Base-by-base conservation (phyloP, 1,139 yeast genomes). In the Scheffersomyces cryptocercus region DNA sequence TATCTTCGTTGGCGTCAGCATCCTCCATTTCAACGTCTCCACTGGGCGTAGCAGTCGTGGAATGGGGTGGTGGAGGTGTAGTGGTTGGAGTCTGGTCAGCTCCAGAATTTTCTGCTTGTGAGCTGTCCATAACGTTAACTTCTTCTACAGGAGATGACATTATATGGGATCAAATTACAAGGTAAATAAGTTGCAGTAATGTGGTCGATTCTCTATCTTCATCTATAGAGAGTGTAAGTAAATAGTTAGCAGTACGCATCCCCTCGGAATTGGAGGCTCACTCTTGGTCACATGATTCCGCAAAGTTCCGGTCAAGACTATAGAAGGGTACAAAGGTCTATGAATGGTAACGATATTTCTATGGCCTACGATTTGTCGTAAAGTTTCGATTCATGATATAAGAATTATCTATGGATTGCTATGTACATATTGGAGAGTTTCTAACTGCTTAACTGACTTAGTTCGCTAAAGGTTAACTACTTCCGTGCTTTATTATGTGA, bases 81-180 rank as follows among this genome's bases (percentile, higher is more conserved):
- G 45, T 42, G 35, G 35, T 43, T 16, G 46, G 43, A 2, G 47
- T 42, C 12, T 47, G 46, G n/a, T 45, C 41, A 12, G 36, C n/a
- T 20, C 24, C 38, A 15, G 36, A 12, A 16, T 36, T 35, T 37
- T 29, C 34, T 30, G 20, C 34, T 13, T 31, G 35, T 4, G 47
- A 39, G 26, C 35, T 28, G 29, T 37, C 40, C 10, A 30, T 28
- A 9, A 8, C 26, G 2, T 20, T 20, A 20, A 20, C 8, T n/a
- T 28, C 34, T 14, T 37, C 30, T 16, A 20, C 28, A 11, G 45
- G 48, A 26, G 47, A 42, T 30, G 48, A 45, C 48, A 45, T 45
- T 15, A 11, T 20, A 36, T 20, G 15, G 8, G 10, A 14, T 7
- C 20, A 13, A 3, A 20, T 20, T 1, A 6, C 26, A 3, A 20